Percentiles rank a stretch among this genome's conserved stretches.
phyloP scores from a whole-genome alignment of 208 protist genomes.

The Trypanosoma boissoni region DNA sequence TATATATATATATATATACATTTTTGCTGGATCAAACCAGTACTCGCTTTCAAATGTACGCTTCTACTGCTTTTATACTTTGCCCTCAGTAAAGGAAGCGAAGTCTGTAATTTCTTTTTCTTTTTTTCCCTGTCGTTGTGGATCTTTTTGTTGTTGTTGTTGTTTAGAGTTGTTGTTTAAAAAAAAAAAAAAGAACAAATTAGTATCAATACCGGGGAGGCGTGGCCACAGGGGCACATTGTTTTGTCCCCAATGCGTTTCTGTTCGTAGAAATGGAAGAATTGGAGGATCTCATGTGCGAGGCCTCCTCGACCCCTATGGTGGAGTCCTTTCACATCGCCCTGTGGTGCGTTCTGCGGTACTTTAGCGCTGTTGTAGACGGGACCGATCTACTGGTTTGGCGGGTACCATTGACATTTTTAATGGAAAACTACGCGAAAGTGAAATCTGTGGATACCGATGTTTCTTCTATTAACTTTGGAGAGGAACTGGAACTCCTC shows the following conservation, averaged over 20 bases:
- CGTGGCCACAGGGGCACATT: too few relatives aligned
- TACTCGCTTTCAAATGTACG: too few relatives aligned
- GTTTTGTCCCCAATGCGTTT: too few relatives aligned
- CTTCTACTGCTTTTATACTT: too few relatives aligned
- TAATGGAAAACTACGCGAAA: not conserved
- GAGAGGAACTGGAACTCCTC: conserved; percentile 47
- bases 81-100: too few relatives aligned
- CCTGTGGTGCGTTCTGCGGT: conserved; percentile 49
- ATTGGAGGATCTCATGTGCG: not conserved
- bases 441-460: too few relatives aligned
- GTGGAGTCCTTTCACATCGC: conserved; percentile 50
- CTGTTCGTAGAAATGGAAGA: not conserved
- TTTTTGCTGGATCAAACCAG: not conserved
- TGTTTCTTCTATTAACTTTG: conserved; percentile 4
- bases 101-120: too few relatives aligned
- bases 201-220: too few relatives aligned
- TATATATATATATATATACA: conserved; percentile 10
- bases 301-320: conserved; percentile 1
- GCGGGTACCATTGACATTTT: conserved; percentile 10
- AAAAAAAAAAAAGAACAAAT: too few relatives aligned
- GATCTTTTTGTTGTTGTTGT: too few relatives aligned
- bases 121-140: too few relatives aligned
- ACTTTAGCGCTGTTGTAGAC: conserved; percentile 31
- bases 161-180: too few relatives aligned
- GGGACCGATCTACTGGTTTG: conserved; percentile 30